A percentile compares a stretch with the other conserved stretches of the same genome.
Conservation (phyloP, 225 moss, liverwort and hornwort species). For the Sphagnum tenellum region DNA sequence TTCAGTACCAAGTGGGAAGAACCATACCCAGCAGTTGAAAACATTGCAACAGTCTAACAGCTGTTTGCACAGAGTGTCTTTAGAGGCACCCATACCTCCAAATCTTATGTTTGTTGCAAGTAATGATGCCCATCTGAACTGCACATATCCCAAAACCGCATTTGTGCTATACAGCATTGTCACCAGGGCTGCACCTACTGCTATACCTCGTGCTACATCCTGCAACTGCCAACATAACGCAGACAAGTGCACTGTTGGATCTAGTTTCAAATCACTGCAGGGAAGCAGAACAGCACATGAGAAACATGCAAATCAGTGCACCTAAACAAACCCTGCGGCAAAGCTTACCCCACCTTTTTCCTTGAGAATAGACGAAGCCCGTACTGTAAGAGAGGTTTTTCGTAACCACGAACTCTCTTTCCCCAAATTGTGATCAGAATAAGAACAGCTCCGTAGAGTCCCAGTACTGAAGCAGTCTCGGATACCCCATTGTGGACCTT, state of each 20-base stretch:
- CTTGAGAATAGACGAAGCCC: conserved; percentile 66
- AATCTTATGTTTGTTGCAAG: conserved; percentile 38
- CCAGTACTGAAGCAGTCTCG: conserved; percentile 77
- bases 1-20: too few species aligned
- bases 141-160: conserved; percentile 50
- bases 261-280: too few species aligned
- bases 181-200: conserved; percentile 54
- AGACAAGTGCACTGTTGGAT: too few species aligned
- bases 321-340: too few species aligned
- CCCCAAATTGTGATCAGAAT: conserved; percentile 92
- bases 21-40: too few species aligned
- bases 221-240: conserved; percentile 22
- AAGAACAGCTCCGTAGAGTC: conserved; percentile 78
- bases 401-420: conserved; percentile 71
- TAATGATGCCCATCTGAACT: conserved; percentile 43
- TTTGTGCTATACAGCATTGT: conserved; percentile 49
- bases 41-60: too few species aligned
- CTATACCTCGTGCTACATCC: conserved; percentile 49
- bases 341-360: conserved; percentile 41
- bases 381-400: conserved; percentile 67
- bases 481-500: conserved; percentile 60
- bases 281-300: too few species aligned
- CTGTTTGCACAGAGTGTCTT: too few species aligned
- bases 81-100: conserved; percentile 13
- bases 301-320: too few species aligned